A percentile compares a stretch with the other conserved stretches of the same genome.
phyloP scores from a whole-genome alignment of 1,284 basidiomycete genomes.

The Coniferiporia sulphurascens region DNA sequence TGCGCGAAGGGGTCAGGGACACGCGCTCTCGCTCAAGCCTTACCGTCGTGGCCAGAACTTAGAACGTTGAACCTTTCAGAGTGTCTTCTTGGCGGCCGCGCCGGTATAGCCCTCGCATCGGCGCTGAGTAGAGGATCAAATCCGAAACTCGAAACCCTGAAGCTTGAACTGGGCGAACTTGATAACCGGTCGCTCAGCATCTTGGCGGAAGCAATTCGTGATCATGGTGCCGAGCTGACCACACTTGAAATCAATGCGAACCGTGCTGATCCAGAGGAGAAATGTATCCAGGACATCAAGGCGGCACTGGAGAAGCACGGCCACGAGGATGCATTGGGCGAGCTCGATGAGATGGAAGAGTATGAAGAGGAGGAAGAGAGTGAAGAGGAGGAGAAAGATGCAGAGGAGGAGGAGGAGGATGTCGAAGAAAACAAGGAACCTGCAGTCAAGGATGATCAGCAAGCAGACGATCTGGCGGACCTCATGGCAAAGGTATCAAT shows the following conservation, averaged over 20 bases:
- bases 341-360: conserved; percentile 64
- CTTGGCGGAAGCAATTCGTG: conserved; percentile 61
- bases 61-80: conserved; percentile 86
- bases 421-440: conserved; percentile 31
- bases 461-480: conserved; percentile 23
- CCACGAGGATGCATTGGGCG: conserved; percentile 78
- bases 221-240: conserved; percentile 54
- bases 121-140: conserved; percentile 60
- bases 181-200: conserved; percentile 65
- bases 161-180: conserved; percentile 89
- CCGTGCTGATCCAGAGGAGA: conserved; percentile 78
- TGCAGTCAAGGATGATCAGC: conserved; percentile 24
- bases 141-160: conserved; percentile 67
- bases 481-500: conserved; percentile 20
- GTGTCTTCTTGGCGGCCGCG: conserved; percentile 65
- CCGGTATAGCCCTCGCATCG: conserved; percentile 59
- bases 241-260: conserved; percentile 86
- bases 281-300: conserved; percentile 60
- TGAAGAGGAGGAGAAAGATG: conserved; percentile 37
- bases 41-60: conserved; percentile 70
- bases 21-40: conserved; percentile 67
- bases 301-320: conserved; percentile 67
- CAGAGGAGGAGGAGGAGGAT: conserved; percentile 32
- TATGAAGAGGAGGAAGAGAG: conserved; percentile 44
- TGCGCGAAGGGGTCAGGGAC: conserved; percentile 80